These are phyloP conservation scores for Boletus rubroflammeus DNA, from an alignment of 768 basidiomycete genomes.

Conservation along the genomic window DNA sequence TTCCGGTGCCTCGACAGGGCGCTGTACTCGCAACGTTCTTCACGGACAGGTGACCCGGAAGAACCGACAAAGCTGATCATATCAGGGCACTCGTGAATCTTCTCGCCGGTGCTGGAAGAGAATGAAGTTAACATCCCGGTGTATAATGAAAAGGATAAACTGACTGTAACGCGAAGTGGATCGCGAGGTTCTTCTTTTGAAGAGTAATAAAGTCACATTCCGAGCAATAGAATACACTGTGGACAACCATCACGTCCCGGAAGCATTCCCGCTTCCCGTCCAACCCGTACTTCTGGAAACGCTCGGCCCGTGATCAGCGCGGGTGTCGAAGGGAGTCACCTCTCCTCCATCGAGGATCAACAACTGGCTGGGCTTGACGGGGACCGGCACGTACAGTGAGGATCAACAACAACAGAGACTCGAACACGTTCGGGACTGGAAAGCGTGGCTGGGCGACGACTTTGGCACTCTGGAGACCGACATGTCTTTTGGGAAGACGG, in stretches of 20 bases:
- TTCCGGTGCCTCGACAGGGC: constrained; percentile 27
- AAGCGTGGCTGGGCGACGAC: no score
- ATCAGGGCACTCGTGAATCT: constrained; percentile 15
- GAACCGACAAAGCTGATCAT: not conserved
- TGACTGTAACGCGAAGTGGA: constrained; percentile 23
- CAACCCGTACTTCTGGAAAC: no score
- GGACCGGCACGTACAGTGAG: no score
- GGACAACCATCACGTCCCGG: not conserved
- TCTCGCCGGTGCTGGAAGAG: constrained; percentile 22
- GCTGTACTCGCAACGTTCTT: constrained; percentile 14
- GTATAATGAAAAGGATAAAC: not conserved
- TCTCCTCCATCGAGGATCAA: no score
- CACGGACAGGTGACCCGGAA: not conserved
- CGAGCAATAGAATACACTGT: constrained; percentile 20
- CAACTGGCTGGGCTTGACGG: no score
- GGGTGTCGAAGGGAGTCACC: no score
- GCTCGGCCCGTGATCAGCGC: no score
- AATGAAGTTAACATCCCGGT: not conserved
- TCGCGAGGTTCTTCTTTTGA: constrained; percentile 17
- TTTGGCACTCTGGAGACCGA: no score
- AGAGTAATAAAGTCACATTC: constrained; percentile 17
- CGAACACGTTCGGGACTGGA: no score
- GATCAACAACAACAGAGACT: no score
- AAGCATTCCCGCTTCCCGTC: no score
- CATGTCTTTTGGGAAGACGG: no score